These are phyloP conservation scores for Vinca minor DNA, from an alignment of 257 asterid genomes.

Conservation along the genomic window DNA sequence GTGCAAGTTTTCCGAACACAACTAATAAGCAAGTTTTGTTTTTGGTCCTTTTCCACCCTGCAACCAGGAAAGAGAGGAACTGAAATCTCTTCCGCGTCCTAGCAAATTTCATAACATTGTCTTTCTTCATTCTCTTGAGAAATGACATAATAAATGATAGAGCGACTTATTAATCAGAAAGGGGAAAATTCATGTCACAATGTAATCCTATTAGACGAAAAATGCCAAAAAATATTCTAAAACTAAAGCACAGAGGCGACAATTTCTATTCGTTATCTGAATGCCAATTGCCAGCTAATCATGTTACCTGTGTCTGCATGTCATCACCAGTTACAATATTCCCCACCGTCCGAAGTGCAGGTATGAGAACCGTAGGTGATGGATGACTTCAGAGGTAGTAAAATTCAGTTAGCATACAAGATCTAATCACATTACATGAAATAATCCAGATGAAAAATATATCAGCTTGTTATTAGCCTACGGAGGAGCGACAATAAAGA, in stretches of 20 bases:
- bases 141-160: neutral
- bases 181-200: neutral
- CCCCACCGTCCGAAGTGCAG: slow-evolving; percentile 53
- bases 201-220: neutral
- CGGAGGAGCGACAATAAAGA: neutral
- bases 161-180: neutral
- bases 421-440: neutral
- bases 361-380: slow-evolving; percentile 43
- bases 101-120: neutral
- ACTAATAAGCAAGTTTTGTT: neutral
- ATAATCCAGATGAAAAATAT: neutral
- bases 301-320: slow-evolving; percentile 44
- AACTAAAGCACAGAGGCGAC: neutral
- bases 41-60: too few species aligned
- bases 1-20: neutral
- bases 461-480: neutral
- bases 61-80: too few species aligned
- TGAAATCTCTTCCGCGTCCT: neutral
- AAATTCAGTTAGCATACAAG: slow-evolving; percentile 17
- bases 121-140: neutral
- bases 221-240: neutral
- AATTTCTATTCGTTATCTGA: neutral
- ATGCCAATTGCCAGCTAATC: slow-evolving; percentile 8
- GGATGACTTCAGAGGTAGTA: slow-evolving; percentile 42
- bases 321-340: slow-evolving; percentile 57